Conservation (phyloP, 345 rosid genomes). For the Laguncularia racemosa region DNA sequence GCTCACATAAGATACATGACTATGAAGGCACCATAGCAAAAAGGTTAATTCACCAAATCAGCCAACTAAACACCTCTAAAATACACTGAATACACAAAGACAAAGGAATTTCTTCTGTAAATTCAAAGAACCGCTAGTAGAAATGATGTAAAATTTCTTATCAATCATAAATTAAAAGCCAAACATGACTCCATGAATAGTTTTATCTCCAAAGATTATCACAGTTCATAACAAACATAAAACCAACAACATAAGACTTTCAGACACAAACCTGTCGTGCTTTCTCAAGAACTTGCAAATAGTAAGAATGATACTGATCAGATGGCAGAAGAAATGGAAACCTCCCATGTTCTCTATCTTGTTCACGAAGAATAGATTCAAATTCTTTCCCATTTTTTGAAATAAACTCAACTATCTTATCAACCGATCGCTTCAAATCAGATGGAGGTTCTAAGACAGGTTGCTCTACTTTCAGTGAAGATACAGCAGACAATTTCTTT, state of each 20-base stretch:
- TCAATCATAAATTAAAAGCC: background rate
- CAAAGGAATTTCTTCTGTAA: background rate
- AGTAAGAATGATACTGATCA: slow-evolving; percentile 59
- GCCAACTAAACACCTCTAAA: no score
- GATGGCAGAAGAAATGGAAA: slow-evolving; percentile 80
- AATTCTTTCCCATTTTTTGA: slow-evolving; percentile 74
- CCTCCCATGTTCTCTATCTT: slow-evolving; percentile 72
- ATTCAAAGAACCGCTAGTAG: no score
- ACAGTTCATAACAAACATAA: background rate
- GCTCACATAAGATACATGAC: no score
- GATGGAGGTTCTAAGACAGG: slow-evolving; percentile 72
- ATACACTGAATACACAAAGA: background rate
- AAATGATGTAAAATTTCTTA: background rate
- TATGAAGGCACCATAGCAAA: no score
- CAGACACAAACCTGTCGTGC: slow-evolving; percentile 58
- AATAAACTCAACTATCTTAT: slow-evolving; percentile 92
- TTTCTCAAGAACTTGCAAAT: slow-evolving; percentile 52
- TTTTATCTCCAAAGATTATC: background rate
- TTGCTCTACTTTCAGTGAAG: slow-evolving; percentile 32
- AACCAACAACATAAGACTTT: slow-evolving; percentile 1
- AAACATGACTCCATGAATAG: no score
- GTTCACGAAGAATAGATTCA: slow-evolving; percentile 78
- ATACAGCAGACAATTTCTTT: slow-evolving; percentile 22
- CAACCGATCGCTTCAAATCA: slow-evolving; percentile 75
- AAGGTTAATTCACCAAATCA: no score